Base-by-base conservation (phyloP, 768 basidiomycete genomes). In the Rhizopogon sp. region DNA sequence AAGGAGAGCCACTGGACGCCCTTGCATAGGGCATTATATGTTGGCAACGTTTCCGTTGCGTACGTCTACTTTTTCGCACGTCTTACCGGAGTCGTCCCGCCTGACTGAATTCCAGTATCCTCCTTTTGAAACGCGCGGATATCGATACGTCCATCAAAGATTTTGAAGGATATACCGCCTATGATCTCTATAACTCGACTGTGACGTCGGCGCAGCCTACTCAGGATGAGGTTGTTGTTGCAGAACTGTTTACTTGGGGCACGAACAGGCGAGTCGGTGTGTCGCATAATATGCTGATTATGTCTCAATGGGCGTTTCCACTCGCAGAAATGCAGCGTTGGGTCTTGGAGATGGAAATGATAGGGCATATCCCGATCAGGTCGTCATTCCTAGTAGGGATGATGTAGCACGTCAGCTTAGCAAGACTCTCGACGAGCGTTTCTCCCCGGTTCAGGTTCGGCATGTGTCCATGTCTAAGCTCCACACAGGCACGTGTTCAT, bases 141-240 rank as follows among this genome's bases (percentile, higher is more conserved):
- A 82, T 82, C 22, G 90, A 97, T 66, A 70, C 75, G 0, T 72
- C 78, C 5, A 60, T 89, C 55, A 93, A 92, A 66, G 96, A 98
- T 64, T 64, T 75, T 29, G 96, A 98, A 61, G 96, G 90, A 0
- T 88, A 95, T 68, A 93, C 92, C 0, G 85, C 93, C 0, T 93
- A 93, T 58, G 95, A 98, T 65, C 71, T 98, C 35, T 97, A 93
- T 72, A 98, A 98, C 66, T 88, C 89, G 3, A 96, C 93, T 0
- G 72, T 96, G 58, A 77, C 81, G 64, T 88, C 81, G 29, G 90
- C 89, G 3, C 83, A 83, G 56, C 88, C 87, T 4, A 60, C 65
- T 2, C 59, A 65, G 61, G 76, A 64, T 65, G 61, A 69, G 3
- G 66, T 60, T 9, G 64, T 58, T 47, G 67, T 56, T 40, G 62